Conservation (phyloP, 1,139 yeast genomes). For the Wickerhamomyces sp. region DNA sequence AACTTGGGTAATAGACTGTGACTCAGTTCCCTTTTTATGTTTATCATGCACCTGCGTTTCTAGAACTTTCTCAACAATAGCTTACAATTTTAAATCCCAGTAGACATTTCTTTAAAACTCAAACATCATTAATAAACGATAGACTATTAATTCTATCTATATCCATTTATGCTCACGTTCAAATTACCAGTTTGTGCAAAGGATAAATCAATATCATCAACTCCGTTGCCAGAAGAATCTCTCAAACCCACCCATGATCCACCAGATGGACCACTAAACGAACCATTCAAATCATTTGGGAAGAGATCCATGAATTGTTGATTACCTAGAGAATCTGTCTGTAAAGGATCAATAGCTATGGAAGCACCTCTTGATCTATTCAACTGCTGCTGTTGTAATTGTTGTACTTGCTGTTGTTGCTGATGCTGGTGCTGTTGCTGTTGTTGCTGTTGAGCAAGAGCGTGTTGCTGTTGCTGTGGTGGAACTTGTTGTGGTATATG, state of each 20-base stretch:
- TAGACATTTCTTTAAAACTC: too few species aligned
- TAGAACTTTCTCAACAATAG: too few species aligned
- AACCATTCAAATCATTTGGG: constrained; percentile 12
- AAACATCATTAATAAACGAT: too few species aligned
- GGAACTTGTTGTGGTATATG: not conserved
- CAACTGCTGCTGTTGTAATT: constrained; percentile 2
- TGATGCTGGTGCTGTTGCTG: constrained; percentile 2
- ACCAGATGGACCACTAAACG: constrained; percentile 4
- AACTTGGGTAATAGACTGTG: constrained; percentile 31
- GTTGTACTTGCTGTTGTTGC: not conserved
- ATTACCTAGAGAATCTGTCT: constrained; percentile 17
- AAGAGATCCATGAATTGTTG: constrained; percentile 19
- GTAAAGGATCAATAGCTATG: constrained; percentile 21
- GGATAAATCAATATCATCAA: not conserved
- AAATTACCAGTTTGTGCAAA: not conserved
- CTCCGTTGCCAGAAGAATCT: not conserved
- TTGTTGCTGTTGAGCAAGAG: not conserved
- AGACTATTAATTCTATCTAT: too few species aligned
- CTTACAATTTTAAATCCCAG: too few species aligned
- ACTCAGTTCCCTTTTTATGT: too few species aligned
- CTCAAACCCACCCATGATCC: not conserved
- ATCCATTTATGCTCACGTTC: constrained; percentile 3
- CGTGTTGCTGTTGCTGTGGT: not conserved
- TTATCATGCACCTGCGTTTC: too few species aligned
- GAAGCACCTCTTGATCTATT: constrained; percentile 15